These are phyloP conservation scores for Cladosporium cucumerinum DNA, from an alignment of 2,329 filamentous ascomycete genomes.

Conservation along the genomic window DNA sequence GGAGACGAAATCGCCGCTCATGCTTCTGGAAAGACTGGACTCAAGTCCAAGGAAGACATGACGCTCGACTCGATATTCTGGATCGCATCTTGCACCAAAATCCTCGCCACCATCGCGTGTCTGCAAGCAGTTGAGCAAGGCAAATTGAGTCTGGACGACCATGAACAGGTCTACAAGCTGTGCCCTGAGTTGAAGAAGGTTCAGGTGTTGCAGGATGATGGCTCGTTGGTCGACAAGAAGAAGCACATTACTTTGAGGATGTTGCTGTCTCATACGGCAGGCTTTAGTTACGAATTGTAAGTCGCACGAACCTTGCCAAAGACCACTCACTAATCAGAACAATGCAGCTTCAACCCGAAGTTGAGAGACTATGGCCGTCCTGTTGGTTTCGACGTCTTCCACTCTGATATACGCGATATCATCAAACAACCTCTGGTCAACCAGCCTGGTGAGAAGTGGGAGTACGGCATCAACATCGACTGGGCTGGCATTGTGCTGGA, in stretches of 20 bases:
- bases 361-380: constrained; percentile 45
- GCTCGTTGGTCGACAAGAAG: constrained; percentile 41
- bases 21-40: constrained; percentile 41
- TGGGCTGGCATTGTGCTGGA: constrained; percentile 50
- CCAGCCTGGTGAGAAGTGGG: constrained; percentile 55
- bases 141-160: constrained; percentile 42
- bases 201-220: constrained; percentile 41
- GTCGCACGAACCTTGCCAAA: constrained; percentile 9
- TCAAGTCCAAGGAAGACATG: constrained; percentile 50
- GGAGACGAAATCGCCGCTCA: constrained; percentile 42
- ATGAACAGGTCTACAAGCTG: constrained; percentile 38
- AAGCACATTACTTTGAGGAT: constrained; percentile 50
- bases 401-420: constrained; percentile 52
- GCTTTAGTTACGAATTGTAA: constrained; percentile 48
- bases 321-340: neutral
- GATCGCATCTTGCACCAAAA: constrained; percentile 52
- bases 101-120: constrained; percentile 43
- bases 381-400: constrained; percentile 56
- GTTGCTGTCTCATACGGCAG: constrained; percentile 51
- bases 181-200: constrained; percentile 44
- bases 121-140: constrained; percentile 49
- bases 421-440: constrained; percentile 54
- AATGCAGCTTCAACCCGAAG: constrained; percentile 40
- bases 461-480: constrained; percentile 52
- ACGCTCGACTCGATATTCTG: constrained; percentile 59